A percentile compares a stretch with the other conserved stretches of the same genome.
These are phyloP conservation scores for Diaporthe velutina DNA, from an alignment of 2,329 filamentous ascomycete genomes.

Conservation along the genomic window DNA sequence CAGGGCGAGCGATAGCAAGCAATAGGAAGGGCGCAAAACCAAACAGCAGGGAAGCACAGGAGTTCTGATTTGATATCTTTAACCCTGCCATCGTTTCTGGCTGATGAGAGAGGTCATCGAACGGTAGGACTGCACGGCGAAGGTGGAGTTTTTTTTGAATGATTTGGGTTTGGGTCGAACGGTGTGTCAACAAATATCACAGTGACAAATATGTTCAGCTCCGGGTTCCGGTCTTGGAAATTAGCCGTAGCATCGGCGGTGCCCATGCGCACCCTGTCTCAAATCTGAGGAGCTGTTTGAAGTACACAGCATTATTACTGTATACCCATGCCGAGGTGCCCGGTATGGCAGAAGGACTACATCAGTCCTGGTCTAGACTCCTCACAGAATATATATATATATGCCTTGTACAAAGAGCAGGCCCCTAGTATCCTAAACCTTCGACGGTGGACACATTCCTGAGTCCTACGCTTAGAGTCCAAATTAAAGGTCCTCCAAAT, in stretches of 20 bases:
- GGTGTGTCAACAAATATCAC: slow-evolving; percentile 19
- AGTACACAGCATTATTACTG: background rate
- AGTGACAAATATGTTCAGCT: slow-evolving; percentile 17
- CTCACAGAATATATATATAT: background rate
- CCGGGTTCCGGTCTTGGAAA: background rate
- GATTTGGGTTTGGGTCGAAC: background rate
- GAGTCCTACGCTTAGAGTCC: background rate
- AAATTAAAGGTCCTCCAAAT: background rate
- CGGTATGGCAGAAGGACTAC: background rate
- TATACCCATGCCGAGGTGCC: background rate
- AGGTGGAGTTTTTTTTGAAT: slow-evolving; percentile 29
- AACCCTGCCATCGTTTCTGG: slow-evolving; percentile 16
- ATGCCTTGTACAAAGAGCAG: background rate
- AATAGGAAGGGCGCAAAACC: slow-evolving; percentile 7
- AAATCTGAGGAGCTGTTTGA: slow-evolving; percentile 2
- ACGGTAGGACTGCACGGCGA: slow-evolving; percentile 32
- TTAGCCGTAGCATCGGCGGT: background rate
- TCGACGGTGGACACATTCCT: too few species aligned
- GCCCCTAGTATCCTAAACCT: background rate
- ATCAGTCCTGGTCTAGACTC: background rate
- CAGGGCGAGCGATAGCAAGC: slow-evolving; percentile 26
- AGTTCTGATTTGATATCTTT: slow-evolving; percentile 14
- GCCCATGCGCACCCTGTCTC: background rate
- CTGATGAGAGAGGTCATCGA: slow-evolving; percentile 21
- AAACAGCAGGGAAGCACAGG: slow-evolving; percentile 28